Evolutionary conservation across 116 monocot genomes (phyloP), one percentile per base, ranked within the genome.

Genomic region (Trichopus zeylanicus): DNA sequence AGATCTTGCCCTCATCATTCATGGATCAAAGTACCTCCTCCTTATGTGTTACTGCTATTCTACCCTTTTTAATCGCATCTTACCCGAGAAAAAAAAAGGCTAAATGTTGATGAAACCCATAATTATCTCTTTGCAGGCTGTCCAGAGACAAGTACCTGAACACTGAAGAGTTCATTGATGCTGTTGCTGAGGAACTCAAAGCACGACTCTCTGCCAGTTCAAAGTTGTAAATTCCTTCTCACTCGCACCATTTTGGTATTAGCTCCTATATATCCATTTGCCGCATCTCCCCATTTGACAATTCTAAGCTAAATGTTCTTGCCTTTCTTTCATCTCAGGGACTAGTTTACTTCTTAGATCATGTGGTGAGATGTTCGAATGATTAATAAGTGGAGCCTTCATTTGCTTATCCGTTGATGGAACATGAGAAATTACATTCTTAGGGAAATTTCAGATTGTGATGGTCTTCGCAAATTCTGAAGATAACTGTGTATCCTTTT

Each of bases 1-100:
- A 57, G 94, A 94, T 81, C 94, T 94, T 55, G 94, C 89, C 9
- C 80, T 94, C 47, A 73, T 94, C 26, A 81, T 86, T 78, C 94
- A 94, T 66, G 94, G 94, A 78, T 62, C 91, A 53, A 79, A 75
- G 86, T 91, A 75, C 15, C 37, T 29, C 18, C 12, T 19, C 26
- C 29, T 7, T 27, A 11, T 25, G 22, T 8, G 13, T 55, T 58
- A 2, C 10, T 49, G 6, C 23, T 30, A 56, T 33, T 26, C n/a
- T 24, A 32, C 11, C 51, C n/a, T 24, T n/a, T n/a, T 26, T 22
- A 8, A 31, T 18, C 22, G 32, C 8, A 5, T 33, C 32, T 33
- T 33, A 33, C 4, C 8, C 8, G 8, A 33, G 6, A 33, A 33
- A 33, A 4, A 4, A 33, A 33, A 8, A 33, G 8, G 8, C 32